Conservation (phyloP, 345 rosid genomes). For the Cardamine chenopodiifolia region DNA sequence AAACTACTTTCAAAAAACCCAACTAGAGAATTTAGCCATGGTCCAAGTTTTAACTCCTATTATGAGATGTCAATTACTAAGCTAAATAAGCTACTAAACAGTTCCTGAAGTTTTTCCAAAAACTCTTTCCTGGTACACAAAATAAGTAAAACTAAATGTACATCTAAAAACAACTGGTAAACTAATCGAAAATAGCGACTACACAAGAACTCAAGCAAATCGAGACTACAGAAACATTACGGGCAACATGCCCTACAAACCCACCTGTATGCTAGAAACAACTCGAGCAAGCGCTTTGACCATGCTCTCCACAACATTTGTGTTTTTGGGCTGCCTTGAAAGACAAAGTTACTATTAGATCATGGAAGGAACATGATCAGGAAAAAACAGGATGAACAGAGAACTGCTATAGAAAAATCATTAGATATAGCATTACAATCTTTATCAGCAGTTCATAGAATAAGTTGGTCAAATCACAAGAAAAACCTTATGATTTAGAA, state of each 20-base stretch:
- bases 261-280: conserved; percentile 92
- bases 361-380: conserved; percentile 11
- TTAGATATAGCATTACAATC: conserved; percentile 17
- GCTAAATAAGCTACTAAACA: conserved; percentile 8
- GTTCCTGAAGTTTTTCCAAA: conserved; percentile 5
- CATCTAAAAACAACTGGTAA: neutral
- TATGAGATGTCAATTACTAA: conserved; percentile 8
- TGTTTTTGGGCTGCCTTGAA: conserved; percentile 88
- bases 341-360: conserved; percentile 23
- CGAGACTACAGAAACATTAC: conserved; percentile 18
- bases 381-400: conserved; percentile 20
- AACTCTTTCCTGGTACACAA: conserved; percentile 7
- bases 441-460: neutral
- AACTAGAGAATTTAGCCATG: conserved; percentile 34
- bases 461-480: neutral
- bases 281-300: conserved; percentile 97
- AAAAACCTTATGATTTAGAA: conserved; percentile 13
- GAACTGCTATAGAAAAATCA: neutral
- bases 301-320: conserved; percentile 97
- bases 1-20: conserved; percentile 52
- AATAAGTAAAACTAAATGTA: conserved; percentile 5
- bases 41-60: conserved; percentile 8
- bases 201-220: conserved; percentile 3
- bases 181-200: neutral
- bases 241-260: conserved; percentile 21